phyloP scores from a whole-genome alignment of 2,329 filamentous ascomycete genomes.

The Diaporthe capsici region DNA sequence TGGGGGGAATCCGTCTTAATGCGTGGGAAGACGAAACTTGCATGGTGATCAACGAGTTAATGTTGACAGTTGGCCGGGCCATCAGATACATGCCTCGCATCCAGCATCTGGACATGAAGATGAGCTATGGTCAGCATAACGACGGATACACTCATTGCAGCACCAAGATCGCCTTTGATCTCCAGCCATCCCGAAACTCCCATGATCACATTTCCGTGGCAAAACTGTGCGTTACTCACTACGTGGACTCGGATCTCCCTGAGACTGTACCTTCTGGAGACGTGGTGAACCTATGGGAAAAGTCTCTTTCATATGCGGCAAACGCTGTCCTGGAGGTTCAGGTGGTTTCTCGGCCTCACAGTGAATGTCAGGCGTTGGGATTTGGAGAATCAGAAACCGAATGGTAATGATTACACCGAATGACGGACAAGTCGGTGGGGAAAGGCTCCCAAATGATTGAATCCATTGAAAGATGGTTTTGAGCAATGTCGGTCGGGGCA shows the following conservation, averaged over 20 bases:
- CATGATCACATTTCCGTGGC: neutral
- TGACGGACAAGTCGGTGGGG: rapidly evolving
- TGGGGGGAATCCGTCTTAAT: rapidly evolving
- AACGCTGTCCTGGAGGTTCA: neutral
- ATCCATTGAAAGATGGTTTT: neutral
- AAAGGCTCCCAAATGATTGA: neutral
- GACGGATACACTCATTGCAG: too few species aligned
- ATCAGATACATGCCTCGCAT: neutral
- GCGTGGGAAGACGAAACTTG: rapidly evolving
- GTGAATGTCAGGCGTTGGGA: neutral
- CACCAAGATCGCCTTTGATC: rapidly evolving
- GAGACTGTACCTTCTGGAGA: neutral
- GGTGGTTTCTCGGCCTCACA: neutral
- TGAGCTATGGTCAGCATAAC: too few species aligned
- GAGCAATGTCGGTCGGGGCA: rapidly evolving
- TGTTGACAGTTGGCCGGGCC: neutral
- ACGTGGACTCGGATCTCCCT: neutral
- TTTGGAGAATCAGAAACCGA: too few species aligned
- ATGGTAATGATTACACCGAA: too few species aligned
- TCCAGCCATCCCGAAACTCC: neutral
- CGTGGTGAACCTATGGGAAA: neutral
- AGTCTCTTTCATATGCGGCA: neutral
- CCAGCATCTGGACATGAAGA: neutral
- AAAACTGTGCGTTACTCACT: neutral
- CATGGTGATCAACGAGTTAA: neutral